Conservation (phyloP, 129 eudicot species). For the Sambucus nigra region DNA sequence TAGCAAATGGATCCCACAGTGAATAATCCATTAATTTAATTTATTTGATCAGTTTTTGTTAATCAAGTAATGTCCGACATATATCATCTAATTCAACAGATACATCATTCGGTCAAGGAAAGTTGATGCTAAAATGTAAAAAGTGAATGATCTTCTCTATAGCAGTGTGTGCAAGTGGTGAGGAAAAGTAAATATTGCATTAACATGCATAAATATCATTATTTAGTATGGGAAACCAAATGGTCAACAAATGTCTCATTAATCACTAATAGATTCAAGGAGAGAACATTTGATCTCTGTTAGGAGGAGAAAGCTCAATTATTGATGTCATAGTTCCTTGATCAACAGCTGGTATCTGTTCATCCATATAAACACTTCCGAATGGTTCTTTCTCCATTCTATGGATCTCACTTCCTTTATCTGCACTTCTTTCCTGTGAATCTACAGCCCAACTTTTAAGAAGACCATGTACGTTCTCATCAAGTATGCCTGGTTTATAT, state of each 20-base stretch:
- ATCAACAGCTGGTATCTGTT: constrained; percentile 6
- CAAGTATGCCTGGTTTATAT: constrained; percentile 54
- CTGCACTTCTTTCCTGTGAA: background rate
- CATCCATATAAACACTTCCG: background rate
- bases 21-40: too few species aligned
- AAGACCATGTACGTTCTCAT: constrained; percentile 17
- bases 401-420: constrained; percentile 6
- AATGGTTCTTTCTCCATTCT: constrained; percentile 26
- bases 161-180: too few species aligned
- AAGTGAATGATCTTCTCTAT: too few species aligned
- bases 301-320: constrained; percentile 15
- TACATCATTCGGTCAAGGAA: too few species aligned
- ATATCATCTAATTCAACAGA: too few species aligned
- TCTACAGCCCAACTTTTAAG: constrained; percentile 18
- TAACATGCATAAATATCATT: background rate
- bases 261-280: background rate
- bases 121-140: too few species aligned
- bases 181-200: too few species aligned
- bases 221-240: background rate
- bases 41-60: too few species aligned
- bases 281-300: constrained; percentile 2
- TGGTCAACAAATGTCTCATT: background rate
- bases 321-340: constrained; percentile 12
- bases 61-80: too few species aligned
- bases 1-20: too few species aligned